Evolutionary conservation across 495 filamentous ascomycete genomes (phyloP).

Genomic region (Echria macrotheca): DNA sequence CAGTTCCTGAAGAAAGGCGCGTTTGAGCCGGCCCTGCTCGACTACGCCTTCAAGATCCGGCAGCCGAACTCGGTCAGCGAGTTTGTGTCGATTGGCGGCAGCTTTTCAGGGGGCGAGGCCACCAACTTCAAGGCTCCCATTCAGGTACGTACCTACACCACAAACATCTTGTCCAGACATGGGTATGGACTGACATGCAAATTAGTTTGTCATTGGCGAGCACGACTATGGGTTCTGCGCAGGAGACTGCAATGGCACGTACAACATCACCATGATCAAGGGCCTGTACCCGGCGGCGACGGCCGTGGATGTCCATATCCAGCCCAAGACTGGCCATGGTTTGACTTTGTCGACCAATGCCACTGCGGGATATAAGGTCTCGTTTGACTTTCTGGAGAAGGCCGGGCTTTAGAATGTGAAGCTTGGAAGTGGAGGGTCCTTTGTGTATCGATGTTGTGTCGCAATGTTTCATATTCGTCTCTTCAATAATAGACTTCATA

Average conservation of each 20-base stretch:
- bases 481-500: too few relatives aligned
- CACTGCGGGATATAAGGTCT: slow-evolving; percentile 25
- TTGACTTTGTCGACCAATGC: slow-evolving; percentile 30
- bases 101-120: slow-evolving; percentile 8
- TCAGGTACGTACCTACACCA: too few relatives aligned
- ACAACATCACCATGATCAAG: slow-evolving; percentile 7
- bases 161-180: too few relatives aligned
- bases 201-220: slow-evolving; percentile 23
- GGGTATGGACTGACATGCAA: too few relatives aligned
- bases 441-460: too few relatives aligned
- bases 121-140: slow-evolving; percentile 24
- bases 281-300: slow-evolving; percentile 20
- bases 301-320: slow-evolving; percentile 24
- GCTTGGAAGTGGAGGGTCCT: too few relatives aligned
- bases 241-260: slow-evolving; percentile 11
- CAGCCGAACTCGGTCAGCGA: slow-evolving; percentile 25
- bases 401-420: slow-evolving; percentile 24
- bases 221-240: slow-evolving; percentile 24
- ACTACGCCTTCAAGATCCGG: slow-evolving; percentile 21
- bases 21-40: slow-evolving; percentile 21
- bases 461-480: too few relatives aligned
- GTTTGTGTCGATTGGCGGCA: slow-evolving; percentile 12
- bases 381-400: slow-evolving; percentile 25
- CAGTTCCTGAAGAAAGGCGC: slow-evolving; percentile 13
- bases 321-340: slow-evolving; percentile 30